Base-by-base conservation (phyloP, 163 green algal genomes). In the Coccomyxa subellipsoidea region DNA sequence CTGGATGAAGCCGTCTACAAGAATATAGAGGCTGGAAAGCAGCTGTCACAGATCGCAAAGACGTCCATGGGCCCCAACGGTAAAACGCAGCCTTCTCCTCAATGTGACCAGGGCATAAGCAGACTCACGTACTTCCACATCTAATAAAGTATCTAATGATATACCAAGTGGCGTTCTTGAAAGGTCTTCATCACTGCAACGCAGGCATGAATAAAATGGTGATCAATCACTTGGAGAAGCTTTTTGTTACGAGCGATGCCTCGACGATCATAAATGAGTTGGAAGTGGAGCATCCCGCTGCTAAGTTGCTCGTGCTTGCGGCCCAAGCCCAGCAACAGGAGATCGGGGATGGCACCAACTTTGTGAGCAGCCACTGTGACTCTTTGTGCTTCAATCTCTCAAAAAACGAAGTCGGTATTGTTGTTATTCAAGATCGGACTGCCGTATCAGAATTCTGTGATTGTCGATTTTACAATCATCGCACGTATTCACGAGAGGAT, bases 201-300 rank as follows among this genome's bases (percentile, higher is more conserved):
- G 70, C 87, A 89, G 96, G 96, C 73, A 99, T 99, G 97, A 99
- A 98, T 90, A 99, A 99, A 84, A 98, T 99, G 94, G 94, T 99
- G 18, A 98, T 99, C 90, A 99, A 99, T 89, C 97, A 99, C 76
- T 85, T 99, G 40, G 97, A 99, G 73, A 98, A 98, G 88, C 92
- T 99, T 37, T 99, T 99, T 90, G 96, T 99, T 27, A 99, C 97
- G 29, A 97, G 89, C 87, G 97, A 99, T 85, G 93, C 95, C 0
- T 93, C 89, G 73, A 99, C 96, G 3, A 99, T 99, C 81, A 88
- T 98, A 12, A 92, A 83, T 10, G 97, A 99, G 89, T 91, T 99
- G 38, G 96, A 99, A 88, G 95, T 99, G 69, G 90, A 97, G 89
- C 97, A 99, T 88, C 97, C 97, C 0, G 97, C 97, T 15, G 97